phyloP scores from a whole-genome alignment of 169 alveolate species.

The Ichthyophthirius multifiliis region DNA sequence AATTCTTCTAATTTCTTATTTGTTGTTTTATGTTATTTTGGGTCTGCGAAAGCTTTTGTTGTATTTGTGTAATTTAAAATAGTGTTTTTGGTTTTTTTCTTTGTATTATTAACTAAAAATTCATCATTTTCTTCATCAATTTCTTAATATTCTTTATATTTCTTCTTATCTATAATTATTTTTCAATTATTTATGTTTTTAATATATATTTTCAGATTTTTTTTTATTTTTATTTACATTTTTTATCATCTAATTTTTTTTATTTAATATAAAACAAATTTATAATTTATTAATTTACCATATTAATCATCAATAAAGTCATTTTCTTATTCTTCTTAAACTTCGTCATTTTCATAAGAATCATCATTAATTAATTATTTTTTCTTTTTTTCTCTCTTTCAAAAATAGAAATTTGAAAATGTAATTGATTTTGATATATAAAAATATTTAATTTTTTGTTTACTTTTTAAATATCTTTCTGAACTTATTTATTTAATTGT shows the following conservation, averaged over 20 bases:
- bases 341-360: not conserved
- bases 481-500: too few species aligned
- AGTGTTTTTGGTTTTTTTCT: not conserved
- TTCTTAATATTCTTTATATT: not conserved
- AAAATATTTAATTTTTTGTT: too few species aligned
- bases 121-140: not conserved
- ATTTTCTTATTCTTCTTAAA: not conserved
- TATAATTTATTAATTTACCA: not conserved
- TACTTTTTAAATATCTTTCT: too few species aligned
- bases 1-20: not conserved
- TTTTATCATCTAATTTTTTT: not conserved
- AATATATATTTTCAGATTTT: not conserved
- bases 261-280: not conserved
- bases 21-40: not conserved
- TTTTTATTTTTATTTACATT: not conserved
- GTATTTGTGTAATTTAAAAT: slow-evolving; percentile 2
- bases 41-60: not conserved
- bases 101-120: not conserved
- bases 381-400: too few species aligned
- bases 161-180: not conserved
- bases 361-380: too few species aligned
- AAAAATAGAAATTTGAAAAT: too few species aligned
- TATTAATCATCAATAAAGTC: not conserved
- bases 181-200: not conserved
- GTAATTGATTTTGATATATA: too few species aligned